These are phyloP conservation scores for Staphylotrichum longicolle DNA, from an alignment of 495 filamentous ascomycete genomes.

Conservation along the genomic window DNA sequence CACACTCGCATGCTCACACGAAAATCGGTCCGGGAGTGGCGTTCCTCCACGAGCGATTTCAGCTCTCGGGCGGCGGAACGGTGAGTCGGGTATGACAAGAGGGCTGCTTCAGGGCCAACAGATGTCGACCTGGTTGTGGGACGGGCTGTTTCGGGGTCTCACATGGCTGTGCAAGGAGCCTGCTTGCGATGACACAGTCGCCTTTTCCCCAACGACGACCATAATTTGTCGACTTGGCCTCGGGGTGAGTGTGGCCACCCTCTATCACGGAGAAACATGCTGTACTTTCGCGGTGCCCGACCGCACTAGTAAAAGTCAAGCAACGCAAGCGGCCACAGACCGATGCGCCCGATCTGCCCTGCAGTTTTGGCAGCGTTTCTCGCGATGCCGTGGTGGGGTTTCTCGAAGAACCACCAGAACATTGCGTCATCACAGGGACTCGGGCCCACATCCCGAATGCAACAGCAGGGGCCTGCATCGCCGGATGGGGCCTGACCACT, in stretches of 20 bases:
- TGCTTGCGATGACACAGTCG: neutral
- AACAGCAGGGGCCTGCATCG: slow-evolving; percentile 12
- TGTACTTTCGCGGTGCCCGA: too few species aligned
- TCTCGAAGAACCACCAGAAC: slow-evolving; percentile 1
- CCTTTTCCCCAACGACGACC: too few species aligned
- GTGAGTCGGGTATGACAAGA: slow-evolving; percentile 2
- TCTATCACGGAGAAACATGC: too few species aligned
- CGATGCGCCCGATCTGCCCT: too few species aligned
- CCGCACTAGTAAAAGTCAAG: too few species aligned
- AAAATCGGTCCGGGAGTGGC: slow-evolving; percentile 8
- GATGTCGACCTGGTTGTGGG: neutral
- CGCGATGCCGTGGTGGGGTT: slow-evolving; percentile 6
- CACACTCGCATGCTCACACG: neutral
- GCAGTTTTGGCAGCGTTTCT: too few species aligned
- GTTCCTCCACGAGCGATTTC: neutral
- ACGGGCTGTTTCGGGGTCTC: neutral
- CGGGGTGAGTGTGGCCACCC: too few species aligned
- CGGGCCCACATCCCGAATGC: slow-evolving; percentile 9
- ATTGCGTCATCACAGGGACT: slow-evolving; percentile 23
- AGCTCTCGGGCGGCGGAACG: slow-evolving; percentile 1
- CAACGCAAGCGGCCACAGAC: too few species aligned
- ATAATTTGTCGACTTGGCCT: too few species aligned
- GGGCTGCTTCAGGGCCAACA: slow-evolving; percentile 12
- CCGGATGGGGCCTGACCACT: too few species aligned
- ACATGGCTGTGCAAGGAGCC: neutral